phyloP scores from a whole-genome alignment of 2,329 filamentous ascomycete species.

The Fusarium sp. region DNA sequence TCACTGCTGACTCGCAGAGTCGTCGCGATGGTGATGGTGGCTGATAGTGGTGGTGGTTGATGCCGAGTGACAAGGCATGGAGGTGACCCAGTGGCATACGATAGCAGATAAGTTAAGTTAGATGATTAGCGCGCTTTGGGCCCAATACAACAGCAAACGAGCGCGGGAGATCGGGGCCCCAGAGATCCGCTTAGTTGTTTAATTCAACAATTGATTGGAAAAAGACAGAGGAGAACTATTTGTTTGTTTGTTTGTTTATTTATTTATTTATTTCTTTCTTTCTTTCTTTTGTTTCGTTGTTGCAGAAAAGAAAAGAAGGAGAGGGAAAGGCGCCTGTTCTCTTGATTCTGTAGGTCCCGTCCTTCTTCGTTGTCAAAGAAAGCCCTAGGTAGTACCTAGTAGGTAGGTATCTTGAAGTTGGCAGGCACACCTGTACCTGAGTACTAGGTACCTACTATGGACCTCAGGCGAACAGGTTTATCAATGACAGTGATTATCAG shows the following conservation, averaged over 20 bases:
- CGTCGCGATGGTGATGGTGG: conserved; percentile 34
- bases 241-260: background rate
- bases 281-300: background rate
- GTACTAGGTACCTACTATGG: background rate
- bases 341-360: background rate
- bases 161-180: conserved; percentile 43
- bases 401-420: background rate
- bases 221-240: conserved; percentile 6
- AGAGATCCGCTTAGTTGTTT: conserved; percentile 36
- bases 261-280: no score
- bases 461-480: background rate
- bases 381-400: background rate
- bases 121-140: conserved; percentile 27
- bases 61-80: conserved; percentile 35
- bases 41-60: conserved; percentile 31
- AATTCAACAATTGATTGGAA: conserved; percentile 24
- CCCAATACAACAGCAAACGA: conserved; percentile 15
- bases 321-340: background rate
- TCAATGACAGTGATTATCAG: background rate
- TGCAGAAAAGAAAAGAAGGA: background rate
- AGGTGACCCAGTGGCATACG: conserved; percentile 28
- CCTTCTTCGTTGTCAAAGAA: conserved; percentile 9
- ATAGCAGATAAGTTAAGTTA: conserved; percentile 28
- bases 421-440: background rate
- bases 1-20: conserved; percentile 21